Evolutionary conservation across 345 rosid species (phyloP), one percentile per base, ranked within the genome.

Genomic region (Cardamine resedifolia): DNA sequence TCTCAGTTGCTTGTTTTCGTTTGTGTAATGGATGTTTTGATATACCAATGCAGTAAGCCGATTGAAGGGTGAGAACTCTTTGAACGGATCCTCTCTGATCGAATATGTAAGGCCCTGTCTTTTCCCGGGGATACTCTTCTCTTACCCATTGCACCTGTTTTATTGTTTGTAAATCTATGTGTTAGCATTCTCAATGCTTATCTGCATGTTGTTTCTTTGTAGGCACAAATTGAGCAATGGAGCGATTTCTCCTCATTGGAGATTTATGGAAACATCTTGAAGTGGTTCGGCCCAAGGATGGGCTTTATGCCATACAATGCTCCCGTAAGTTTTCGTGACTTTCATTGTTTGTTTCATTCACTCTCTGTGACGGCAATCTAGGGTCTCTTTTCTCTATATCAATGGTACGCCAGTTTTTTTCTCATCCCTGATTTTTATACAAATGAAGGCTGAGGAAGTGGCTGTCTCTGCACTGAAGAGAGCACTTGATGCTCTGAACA

Each of bases 181-280:
- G 24, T 19, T 67, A 15, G 43, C 9, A 20, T 3, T 65, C 36
- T 39, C 12, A 7, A 30, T 38, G 19, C 10, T 57, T 4, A 55
- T 47, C 3, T 79, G 18, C 43, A 41, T 75, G 62, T 39, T 71
- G 3, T 63, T 51, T 23, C 49, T 67, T 61, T 56, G 18, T 55
- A 96, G 99, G 99, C 82, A 26, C 95, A 16, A 58, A 64, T 92
- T 62, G 99, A 96, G 83, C 99, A 96, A 64, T 96, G 99, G 99
- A 96, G 80, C 56, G 98, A 96, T 66, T 92, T 92, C 58, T 65
- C 92, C 41, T 45, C 99, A 2, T 23, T 78, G 76, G 99, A 96
- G 81, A 75, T 96, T 81, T 97, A 87, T 81, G 78, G 73, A 49
- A 73, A 88, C 82, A 64, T 88, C 16, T 0, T 34, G 21, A 67